Base-by-base conservation (phyloP, 768 basidiomycete species). In the Boletus barrowsii region DNA sequence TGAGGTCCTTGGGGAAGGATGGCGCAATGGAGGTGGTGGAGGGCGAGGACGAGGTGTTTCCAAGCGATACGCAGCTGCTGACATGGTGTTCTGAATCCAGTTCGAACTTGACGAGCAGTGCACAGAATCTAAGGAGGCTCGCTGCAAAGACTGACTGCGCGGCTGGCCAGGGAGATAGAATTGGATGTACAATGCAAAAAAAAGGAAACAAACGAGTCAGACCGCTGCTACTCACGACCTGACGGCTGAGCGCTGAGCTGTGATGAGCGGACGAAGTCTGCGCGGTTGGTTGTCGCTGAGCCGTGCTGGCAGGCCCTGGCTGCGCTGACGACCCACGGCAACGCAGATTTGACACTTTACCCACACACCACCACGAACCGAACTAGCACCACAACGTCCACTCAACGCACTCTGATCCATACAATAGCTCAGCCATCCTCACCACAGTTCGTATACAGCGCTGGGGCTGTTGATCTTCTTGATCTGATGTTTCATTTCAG, bases 21-120 rank as follows among this genome's bases (percentile, higher is more conserved):
- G 79, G 53, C 80, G 80, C 54, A 88, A 70, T 10, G 86, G 84
- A 6, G 83, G 76, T 14, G 84, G 85, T 0, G 76, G 76, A 13
- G 75, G 76, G 43, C 83, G 80, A 20, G 84, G 74, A 37, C 84
- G 82, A 35, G 86, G 79, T 0, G 83, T 75, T 68, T 88, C 80
- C 42, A 90, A 74, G 58, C 79, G 79, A 73, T 88, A 86, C 15
- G 81, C 83, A 26, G 83, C 73, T 56, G 75, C 75, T 51, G 83
- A 83, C 85, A 86, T 84, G 57, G 57, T 68, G 68, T 62, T 66
- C 22, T 42, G 69, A 72, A 72, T 57, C 70, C 69, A 72, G 69
- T 61, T 69, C 69, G 69, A 70, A 65, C 60, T 36, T 26, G 57
- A 54, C 45, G 32, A 36, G 47, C 61, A 53, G 53, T 22, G 40